Conservation (phyloP, 345 rosid species). For the Lepidium didymum region DNA sequence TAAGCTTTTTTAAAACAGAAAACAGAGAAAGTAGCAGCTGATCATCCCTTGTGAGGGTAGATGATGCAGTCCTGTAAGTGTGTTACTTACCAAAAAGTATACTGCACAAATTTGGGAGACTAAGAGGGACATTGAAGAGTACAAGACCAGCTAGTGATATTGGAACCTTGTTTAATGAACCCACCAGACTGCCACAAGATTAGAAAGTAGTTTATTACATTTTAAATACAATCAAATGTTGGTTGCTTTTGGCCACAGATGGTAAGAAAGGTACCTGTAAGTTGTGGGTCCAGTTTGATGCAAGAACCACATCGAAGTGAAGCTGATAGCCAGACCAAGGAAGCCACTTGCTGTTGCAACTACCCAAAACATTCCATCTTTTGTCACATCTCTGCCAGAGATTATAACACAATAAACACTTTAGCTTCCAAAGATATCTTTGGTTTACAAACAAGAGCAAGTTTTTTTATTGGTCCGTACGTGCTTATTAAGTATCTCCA, state of each 20-base stretch:
- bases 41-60: not conserved
- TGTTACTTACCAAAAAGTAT: conserved; percentile 67
- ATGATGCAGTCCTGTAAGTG: not conserved
- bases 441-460: not conserved
- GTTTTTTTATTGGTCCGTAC: conserved; percentile 37
- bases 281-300: conserved; percentile 96
- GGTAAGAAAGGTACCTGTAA: conserved; percentile 45
- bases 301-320: conserved; percentile 95
- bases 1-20: not conserved
- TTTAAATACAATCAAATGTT: not conserved
- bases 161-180: conserved; percentile 91
- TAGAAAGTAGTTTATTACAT: not conserved
- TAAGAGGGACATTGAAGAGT: conserved; percentile 76
- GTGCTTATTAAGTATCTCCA: conserved; percentile 61
- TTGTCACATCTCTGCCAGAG: conserved; percentile 55
- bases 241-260: not conserved
- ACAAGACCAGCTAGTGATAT: conserved; percentile 66
- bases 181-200: conserved; percentile 52
- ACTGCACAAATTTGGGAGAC: conserved; percentile 69
- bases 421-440: not conserved
- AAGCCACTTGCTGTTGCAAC: conserved; percentile 81
- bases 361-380: conserved; percentile 76
- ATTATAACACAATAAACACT: not conserved
- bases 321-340: conserved; percentile 87
- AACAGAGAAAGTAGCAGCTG: not conserved